Conservation (phyloP, 345 rosid species). For the Ceriops tagal region DNA sequence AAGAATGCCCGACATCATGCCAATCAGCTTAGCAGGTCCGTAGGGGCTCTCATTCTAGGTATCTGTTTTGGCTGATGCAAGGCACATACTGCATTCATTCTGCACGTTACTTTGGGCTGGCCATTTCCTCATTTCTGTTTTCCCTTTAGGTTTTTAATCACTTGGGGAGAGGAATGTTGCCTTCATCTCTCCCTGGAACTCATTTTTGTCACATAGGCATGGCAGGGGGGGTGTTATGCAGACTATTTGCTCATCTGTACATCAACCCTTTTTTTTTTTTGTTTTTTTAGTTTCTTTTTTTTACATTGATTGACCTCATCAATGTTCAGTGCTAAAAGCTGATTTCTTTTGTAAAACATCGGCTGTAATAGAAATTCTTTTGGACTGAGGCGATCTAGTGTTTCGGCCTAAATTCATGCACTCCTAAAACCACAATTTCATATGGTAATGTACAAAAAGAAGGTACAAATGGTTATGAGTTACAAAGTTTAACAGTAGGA, state of each 20-base stretch:
- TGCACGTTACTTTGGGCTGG: neutral
- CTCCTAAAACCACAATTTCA: too few species aligned
- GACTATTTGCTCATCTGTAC: constrained; percentile 16
- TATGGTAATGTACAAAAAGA: too few species aligned
- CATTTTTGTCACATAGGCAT: constrained; percentile 9
- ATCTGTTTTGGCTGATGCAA: neutral
- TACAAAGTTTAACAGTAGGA: too few species aligned
- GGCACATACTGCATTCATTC: neutral
- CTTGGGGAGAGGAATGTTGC: constrained; percentile 9
- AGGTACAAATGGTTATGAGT: too few species aligned
- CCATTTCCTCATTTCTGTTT: constrained; percentile 7
- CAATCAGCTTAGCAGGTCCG: constrained; percentile 13
- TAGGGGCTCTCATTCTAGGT: constrained; percentile 16
- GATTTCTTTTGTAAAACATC: neutral
- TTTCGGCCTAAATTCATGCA: too few species aligned
- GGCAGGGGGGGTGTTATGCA: neutral
- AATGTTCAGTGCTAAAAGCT: too few species aligned
- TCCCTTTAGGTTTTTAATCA: constrained; percentile 1
- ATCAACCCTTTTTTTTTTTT: neutral
- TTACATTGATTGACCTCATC: neutral
- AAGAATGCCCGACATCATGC: constrained; percentile 2
- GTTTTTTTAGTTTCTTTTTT: neutral
- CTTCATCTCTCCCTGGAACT: constrained; percentile 2
- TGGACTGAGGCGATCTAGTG: neutral
- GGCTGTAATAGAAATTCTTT: neutral